Evolutionary conservation across 1,139 yeast species (phyloP), one percentile per base, ranked within the genome.

Genomic region (Yamadazyma mexicana): DNA sequence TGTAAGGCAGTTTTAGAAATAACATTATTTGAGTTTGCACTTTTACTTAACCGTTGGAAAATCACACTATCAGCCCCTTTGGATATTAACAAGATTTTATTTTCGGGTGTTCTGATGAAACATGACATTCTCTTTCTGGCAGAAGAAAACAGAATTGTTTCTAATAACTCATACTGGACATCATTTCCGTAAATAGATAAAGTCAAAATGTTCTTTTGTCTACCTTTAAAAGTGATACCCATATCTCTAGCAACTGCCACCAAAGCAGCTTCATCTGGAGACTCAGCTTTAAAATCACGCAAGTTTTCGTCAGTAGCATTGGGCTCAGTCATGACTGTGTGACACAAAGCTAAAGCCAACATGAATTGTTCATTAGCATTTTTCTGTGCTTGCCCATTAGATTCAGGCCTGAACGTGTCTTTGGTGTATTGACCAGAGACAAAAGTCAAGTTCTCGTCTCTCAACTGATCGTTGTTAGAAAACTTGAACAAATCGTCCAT

Each of bases 261-360:
- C 44, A 92, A 76, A 0, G 98, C 98, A 30, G 96, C 94, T 63
- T 92, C 98, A 66, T 92, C 98, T 1, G 98, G 98, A n/a, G 96
- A 86, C 62, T 92, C 98, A 0, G 98, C 98, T 58, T 89, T 87
- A 58, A 87, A 79, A 35, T 66, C 70, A 38, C 69, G 55, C 38
- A 83, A 62, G 33, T 67, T 71, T 0, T 79, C 81, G 18, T 87
- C 85, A 34, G 71, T 68, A 10, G 70, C 71, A 43, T 77, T 78
- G 30, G 73, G 70, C 41, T 75, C 98, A 10, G 95, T 85, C 38
- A 92, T 76, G 8, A 89, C 98, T 26, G 96, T 85, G 59, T 92
- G 97, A 61, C 98, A 92, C 29, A 92, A 68, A 0, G 97, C 92
- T 43, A 92, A 72, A 0, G 94, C 89, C 36, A 86, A 64, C 95